Conservation (phyloP, 2,329 filamentous ascomycete species). For the Tolypocladium tundrense region DNA sequence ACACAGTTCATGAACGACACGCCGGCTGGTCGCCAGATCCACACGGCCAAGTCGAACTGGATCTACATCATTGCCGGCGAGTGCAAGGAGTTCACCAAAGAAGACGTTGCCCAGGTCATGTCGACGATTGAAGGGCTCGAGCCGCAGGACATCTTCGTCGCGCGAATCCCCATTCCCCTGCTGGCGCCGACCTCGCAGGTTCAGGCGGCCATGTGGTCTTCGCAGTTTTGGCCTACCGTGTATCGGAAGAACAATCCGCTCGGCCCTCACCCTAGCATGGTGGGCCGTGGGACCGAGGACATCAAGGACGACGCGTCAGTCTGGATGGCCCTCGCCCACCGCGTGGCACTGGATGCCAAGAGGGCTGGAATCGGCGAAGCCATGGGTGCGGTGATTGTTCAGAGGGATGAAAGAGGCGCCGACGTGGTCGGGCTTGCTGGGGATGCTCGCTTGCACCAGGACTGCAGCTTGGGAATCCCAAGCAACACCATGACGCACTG, state of each 20-base stretch:
- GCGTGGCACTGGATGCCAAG: constrained; percentile 50
- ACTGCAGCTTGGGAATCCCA: constrained; percentile 32
- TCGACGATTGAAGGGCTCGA: constrained; percentile 39
- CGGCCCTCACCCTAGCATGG: constrained; percentile 68
- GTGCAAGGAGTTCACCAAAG: constrained; percentile 38
- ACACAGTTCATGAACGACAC: constrained; percentile 49
- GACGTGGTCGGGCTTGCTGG: constrained; percentile 63
- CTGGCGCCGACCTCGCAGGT: constrained; percentile 65
- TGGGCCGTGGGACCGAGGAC: constrained; percentile 59
- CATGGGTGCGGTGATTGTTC: constrained; percentile 67
- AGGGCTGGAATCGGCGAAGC: constrained; percentile 52
- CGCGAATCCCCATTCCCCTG: constrained; percentile 58
- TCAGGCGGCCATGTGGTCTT: constrained; percentile 65
- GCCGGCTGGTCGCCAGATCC: constrained; percentile 42
- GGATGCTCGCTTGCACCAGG: constrained; percentile 60
- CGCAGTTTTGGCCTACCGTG: constrained; percentile 72
- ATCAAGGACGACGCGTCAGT: constrained; percentile 52
- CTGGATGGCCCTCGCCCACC: constrained; percentile 59
- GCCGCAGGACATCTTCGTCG: constrained; percentile 41
- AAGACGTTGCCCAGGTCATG: constrained; percentile 40
- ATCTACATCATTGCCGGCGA: constrained; percentile 48
- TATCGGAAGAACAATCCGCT: constrained; percentile 84
- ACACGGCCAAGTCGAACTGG: constrained; percentile 50
- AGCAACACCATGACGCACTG: constrained; percentile 73
- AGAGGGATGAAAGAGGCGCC: constrained; percentile 41